These are phyloP conservation scores for Verticillium dahliae DNA, from an alignment of 2,329 filamentous ascomycete genomes.

Conservation along the genomic window DNA sequence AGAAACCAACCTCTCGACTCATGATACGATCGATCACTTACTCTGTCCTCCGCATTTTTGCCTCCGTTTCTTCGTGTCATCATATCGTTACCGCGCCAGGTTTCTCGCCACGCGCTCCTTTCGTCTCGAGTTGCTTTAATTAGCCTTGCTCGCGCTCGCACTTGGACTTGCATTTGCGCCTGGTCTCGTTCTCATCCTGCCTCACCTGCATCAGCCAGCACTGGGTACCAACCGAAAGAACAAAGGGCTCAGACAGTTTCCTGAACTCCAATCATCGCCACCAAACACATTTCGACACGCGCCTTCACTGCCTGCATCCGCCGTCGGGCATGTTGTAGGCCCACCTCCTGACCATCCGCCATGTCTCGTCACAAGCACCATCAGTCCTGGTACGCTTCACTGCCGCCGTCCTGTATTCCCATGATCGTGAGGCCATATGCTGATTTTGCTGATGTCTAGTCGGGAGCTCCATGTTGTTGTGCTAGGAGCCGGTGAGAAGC, in stretches of 20 bases:
- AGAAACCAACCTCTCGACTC: not conserved
- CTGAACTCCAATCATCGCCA: too few species aligned
- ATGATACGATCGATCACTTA: not conserved
- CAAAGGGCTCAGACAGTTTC: too few species aligned
- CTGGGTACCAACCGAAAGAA: too few species aligned
- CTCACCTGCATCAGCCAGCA: too few species aligned
- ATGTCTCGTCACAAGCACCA: slow-evolving; percentile 13
- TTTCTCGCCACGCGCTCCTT: not conserved
- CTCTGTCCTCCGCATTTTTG: not conserved
- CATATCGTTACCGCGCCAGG: not conserved
- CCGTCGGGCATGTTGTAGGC: not conserved
- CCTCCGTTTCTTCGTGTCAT: not conserved
- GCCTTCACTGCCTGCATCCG: not conserved
- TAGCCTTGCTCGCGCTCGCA: too few species aligned
- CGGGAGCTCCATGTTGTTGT: slow-evolving; percentile 80
- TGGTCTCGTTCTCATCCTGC: too few species aligned
- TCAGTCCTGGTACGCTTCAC: slow-evolving; percentile 10
- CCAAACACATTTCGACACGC: not conserved
- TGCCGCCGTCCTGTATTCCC: not conserved
- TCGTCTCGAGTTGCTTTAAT: too few species aligned
- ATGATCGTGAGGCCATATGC: not conserved
- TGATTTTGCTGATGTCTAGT: slow-evolving; percentile 28
- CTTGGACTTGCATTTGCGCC: too few species aligned
- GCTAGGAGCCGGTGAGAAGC: slow-evolving; percentile 63
- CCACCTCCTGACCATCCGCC: not conserved